phyloP scores from a whole-genome alignment of 176 grass and related monocot species.

The Triticum dicoccoides region DNA sequence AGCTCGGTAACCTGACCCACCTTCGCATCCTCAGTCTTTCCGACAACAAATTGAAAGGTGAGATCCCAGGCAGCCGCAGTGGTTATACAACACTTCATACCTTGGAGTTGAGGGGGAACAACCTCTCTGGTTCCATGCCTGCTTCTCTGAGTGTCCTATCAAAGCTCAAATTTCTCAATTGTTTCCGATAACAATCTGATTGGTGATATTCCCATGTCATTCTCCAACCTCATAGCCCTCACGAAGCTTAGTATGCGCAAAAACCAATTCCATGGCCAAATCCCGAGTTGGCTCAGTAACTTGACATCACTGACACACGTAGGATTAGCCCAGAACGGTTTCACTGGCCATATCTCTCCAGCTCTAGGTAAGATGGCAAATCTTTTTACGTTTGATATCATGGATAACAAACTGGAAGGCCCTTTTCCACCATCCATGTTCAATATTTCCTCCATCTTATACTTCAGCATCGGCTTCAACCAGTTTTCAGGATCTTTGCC shows the following conservation, averaged over 20 bases:
- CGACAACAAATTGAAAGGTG: neutral
- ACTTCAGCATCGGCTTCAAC: no score
- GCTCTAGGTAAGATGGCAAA: neutral
- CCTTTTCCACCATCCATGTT: no score
- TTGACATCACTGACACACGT: neutral
- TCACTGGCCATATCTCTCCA: slow-evolving; percentile 2
- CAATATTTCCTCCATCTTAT: no score
- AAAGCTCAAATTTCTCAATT: neutral
- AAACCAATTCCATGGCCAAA: neutral
- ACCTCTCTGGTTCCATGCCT: no score
- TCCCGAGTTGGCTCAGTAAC: neutral
- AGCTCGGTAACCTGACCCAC: no score
- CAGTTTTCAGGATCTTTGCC: no score
- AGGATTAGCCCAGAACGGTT: neutral
- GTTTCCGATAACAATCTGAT: neutral
- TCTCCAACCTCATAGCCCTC: neutral
- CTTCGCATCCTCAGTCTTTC: neutral
- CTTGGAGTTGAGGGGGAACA: neutral
- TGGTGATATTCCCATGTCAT: neutral
- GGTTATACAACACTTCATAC: neutral
- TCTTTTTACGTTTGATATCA: neutral
- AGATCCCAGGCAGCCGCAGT: neutral
- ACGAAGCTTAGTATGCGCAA: accelerated
- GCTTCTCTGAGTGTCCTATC: no score
- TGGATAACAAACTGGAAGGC: neutral